Evolutionary conservation across 805 yeast species (phyloP), one percentile per base, ranked within the genome.

Genomic region (Brettanomyces naardenensis): DNA sequence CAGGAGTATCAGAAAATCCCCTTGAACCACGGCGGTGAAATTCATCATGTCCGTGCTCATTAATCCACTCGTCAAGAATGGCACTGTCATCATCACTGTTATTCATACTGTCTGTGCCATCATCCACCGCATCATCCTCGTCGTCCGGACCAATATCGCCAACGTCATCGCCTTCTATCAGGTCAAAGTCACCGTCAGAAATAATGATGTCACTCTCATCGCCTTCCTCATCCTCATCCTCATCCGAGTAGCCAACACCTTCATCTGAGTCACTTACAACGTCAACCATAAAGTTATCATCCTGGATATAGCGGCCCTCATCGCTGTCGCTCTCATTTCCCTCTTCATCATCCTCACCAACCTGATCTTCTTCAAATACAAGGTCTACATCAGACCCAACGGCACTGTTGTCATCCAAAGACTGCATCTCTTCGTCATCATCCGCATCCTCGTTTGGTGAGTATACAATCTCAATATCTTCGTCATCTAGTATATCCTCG

Each of bases 261-360:
- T 43, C 39, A 3, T 41, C 46, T 3, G 46, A 41, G 14, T 42
- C 45, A 6, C 19, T 25, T 15, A 50, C 59, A 29, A 55, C 51
- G 32, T 54, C 56, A 33, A 56, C 50, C 14, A 53, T 51, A 36
- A 47, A 49, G 26, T 47, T 48, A 4, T 50, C 54, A 29, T 39
- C 43, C 14, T 48, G 52, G 11, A 44, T 51, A n/a, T 52, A 61
- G 19, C 52, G 63, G 9, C 59, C 61, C 19, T 59, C 68, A 29
- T 52, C 56, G 10, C 57, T 58, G 23, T 59, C n/a, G n/a, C n/a
- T n/a, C n/a, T n/a, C n/a, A 48, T 18, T 53, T 66, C 4, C 31
- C 5, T n/a, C 26, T 6, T 13, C 37, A 19, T 47, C 28, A 54
- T 65, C 39, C 59, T 65, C 32, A 58, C 61, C 27, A 53, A 61